Evolutionary conservation across 164 flowering plant species (phyloP).

Genomic region (Vitis cinerea): DNA sequence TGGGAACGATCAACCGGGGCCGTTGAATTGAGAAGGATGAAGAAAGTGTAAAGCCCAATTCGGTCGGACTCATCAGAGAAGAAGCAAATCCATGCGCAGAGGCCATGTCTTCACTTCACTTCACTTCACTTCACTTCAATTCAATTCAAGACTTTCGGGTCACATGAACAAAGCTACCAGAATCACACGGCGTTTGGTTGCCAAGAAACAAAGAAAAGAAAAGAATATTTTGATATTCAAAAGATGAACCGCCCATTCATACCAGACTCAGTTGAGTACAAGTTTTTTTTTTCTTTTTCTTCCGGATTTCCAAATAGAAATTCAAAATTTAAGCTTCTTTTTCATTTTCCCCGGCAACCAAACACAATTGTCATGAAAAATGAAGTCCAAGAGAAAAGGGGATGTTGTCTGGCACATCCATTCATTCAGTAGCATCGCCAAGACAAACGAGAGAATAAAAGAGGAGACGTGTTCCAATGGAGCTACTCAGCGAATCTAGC

Average conservation of each 20-base stretch:
- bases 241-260: background rate
- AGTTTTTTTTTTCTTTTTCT: background rate
- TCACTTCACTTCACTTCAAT: too few relatives aligned
- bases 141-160: background rate
- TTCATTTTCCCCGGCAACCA: background rate
- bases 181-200: background rate
- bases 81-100: conserved; percentile 23
- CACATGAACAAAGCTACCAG: background rate
- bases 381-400: too few relatives aligned
- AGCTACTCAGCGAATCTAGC: background rate
- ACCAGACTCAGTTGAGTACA: background rate
- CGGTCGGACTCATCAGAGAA: background rate
- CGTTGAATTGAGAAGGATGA: conserved; percentile 5
- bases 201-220: conserved; percentile 3
- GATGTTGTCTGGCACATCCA: too few relatives aligned
- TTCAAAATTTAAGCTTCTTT: too few relatives aligned
- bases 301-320: background rate
- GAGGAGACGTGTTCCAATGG: too few relatives aligned
- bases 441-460: too few relatives aligned
- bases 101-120: conserved; percentile 21
- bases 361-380: background rate
- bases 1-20: conserved; percentile 7
- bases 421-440: too few relatives aligned
- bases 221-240: background rate
- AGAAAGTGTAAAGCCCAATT: conserved; percentile 15